These are phyloP conservation scores for Anaeromyces robustus DNA, from an alignment of 192 early-diverging fungal genomes.

Conservation along the genomic window DNA sequence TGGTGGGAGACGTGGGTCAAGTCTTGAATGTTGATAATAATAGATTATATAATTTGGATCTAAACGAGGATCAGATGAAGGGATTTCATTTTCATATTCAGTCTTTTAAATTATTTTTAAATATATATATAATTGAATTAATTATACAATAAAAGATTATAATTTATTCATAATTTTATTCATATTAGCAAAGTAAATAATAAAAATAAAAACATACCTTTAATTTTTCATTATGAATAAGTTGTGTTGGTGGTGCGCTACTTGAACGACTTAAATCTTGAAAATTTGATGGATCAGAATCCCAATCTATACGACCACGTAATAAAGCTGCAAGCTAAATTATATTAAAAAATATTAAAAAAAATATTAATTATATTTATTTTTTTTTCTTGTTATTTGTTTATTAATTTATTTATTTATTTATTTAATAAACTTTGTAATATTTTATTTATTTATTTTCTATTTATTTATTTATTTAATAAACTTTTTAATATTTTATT, in stretches of 20 bases:
- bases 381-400: no score
- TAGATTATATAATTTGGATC: constrained; percentile 50
- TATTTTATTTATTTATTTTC: no score
- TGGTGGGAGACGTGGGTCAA: constrained; percentile 41
- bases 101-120: background rate
- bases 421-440: no score
- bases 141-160: background rate
- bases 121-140: no score
- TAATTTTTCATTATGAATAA: constrained; percentile 20
- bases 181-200: no score
- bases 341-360: background rate
- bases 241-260: constrained; percentile 63
- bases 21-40: constrained; percentile 32
- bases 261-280: constrained; percentile 43
- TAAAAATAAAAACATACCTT: constrained; percentile 13
- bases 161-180: constrained; percentile 8
- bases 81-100: constrained; percentile 19
- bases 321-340: constrained; percentile 21
- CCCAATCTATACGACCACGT: constrained; percentile 14
- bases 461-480: no score
- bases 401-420: no score
- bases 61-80: constrained; percentile 30
- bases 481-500: no score
- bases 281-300: constrained; percentile 7
- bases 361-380: no score